Conservation (phyloP, 2,329 filamentous ascomycete genomes). For the Diplodia corticola region DNA sequence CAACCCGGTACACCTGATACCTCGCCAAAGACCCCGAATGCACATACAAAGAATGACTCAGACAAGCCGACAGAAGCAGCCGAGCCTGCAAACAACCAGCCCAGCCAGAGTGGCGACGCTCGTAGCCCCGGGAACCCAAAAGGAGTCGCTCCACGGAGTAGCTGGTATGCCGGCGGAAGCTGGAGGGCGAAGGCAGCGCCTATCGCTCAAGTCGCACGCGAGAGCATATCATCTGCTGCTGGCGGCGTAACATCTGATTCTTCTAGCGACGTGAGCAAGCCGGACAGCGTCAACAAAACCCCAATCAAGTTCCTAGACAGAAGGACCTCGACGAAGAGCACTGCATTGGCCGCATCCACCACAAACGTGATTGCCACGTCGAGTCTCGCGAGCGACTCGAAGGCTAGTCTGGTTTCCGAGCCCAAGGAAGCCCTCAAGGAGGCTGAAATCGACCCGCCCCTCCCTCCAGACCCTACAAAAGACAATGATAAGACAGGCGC, state of each 20-base stretch:
- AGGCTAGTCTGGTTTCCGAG: slow-evolving; percentile 28
- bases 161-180: slow-evolving; percentile 49
- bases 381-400: slow-evolving; percentile 30
- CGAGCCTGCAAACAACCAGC: background rate
- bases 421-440: slow-evolving; percentile 20
- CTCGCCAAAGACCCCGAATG: background rate
- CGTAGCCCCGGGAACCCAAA: slow-evolving; percentile 27
- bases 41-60: background rate
- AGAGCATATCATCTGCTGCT: slow-evolving; percentile 48
- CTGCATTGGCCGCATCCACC: slow-evolving; percentile 46
- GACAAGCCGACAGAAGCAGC: background rate
- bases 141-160: slow-evolving; percentile 27
- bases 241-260: slow-evolving; percentile 47
- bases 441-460: slow-evolving; percentile 41
- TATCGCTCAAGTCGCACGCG: slow-evolving; percentile 48
- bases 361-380: slow-evolving; percentile 49
- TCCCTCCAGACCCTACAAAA: slow-evolving; percentile 44
- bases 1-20: background rate
- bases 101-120: slow-evolving; percentile 1
- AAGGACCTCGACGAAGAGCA: slow-evolving; percentile 48
- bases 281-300: slow-evolving; percentile 32
- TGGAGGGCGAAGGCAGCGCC: slow-evolving; percentile 50
- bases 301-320: slow-evolving; percentile 43
- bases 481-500: slow-evolving; percentile 10
- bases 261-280: slow-evolving; percentile 32